These are phyloP conservation scores for Ceriops decandra DNA, from an alignment of 345 rosid species.

Conservation along the genomic window DNA sequence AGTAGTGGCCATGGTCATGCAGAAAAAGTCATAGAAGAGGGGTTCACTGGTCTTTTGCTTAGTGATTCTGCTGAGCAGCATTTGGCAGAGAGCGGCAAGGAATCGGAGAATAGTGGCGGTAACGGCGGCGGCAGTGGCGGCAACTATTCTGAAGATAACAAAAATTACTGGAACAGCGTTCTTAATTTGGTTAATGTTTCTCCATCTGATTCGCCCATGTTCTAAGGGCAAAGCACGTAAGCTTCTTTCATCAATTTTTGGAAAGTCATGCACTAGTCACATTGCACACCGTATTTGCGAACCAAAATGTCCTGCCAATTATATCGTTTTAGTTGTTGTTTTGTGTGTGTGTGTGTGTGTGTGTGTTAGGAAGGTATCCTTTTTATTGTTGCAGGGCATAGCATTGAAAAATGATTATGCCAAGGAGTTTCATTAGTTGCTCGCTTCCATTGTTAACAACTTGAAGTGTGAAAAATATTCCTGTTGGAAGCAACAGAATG, in stretches of 20 bases:
- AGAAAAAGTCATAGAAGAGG: constrained; percentile 48
- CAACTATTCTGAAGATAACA: constrained; percentile 63
- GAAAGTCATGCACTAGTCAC: neutral
- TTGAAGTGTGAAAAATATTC: neutral
- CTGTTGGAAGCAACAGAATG: constrained; percentile 10
- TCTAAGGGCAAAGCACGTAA: constrained; percentile 26
- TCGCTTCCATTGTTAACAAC: neutral
- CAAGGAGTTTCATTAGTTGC: neutral
- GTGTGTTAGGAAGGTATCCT: neutral
- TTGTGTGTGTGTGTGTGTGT: too few relatives aligned
- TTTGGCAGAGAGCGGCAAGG: constrained; percentile 40
- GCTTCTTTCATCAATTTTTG: neutral
- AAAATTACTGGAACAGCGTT: constrained; percentile 92
- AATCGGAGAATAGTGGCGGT: constrained; percentile 35
- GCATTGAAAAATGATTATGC: neutral
- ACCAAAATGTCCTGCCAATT: neutral
- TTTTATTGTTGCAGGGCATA: neutral
- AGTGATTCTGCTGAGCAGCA: constrained; percentile 44
- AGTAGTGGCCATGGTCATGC: constrained; percentile 8
- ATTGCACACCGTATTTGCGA: neutral
- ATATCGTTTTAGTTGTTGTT: neutral
- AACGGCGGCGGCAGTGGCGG: constrained; percentile 26
- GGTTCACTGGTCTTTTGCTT: constrained; percentile 72
- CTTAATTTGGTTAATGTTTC: constrained; percentile 86
- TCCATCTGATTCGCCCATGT: constrained; percentile 69